Evolutionary conservation across 176 grass and related monocot genomes (phyloP), one percentile per base, ranked within the genome.

Genomic region (Phoenix dactylifera): DNA sequence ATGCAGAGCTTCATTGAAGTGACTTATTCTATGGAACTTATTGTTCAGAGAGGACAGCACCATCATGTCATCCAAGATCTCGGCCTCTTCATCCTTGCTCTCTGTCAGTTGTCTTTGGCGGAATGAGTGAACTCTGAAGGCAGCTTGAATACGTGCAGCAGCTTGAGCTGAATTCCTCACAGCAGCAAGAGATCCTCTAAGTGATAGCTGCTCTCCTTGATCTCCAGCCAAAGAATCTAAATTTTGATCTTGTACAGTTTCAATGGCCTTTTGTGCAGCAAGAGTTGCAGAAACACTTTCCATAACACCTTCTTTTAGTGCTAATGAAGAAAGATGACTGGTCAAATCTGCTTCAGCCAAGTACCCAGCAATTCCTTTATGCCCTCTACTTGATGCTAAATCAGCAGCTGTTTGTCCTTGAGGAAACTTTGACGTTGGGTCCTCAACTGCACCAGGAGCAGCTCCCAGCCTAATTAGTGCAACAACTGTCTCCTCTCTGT

Each of bases 291-390:
- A 77, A 62, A 75, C 77, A 75, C 74, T 59, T 7, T 60, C 56
- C 72, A 73, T 74, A 52, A 51, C 73, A 51, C 73, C 54, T 60
- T 86, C 79, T 66, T 84, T 89, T 50, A 86, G 56, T 39, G 75
- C 74, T 53, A 95, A 67, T 17, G 60, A 82, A 25, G 81, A 82
- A 71, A 84, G 86, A 80, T 84, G 86, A 55, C 86, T 95, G 15
- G 86, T 95, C 71, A 95, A 82, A 80, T 79, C 78, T 57, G 76
- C 84, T 51, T 95, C 86, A n/a, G 83, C 86, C 58, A 95, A 79
- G 71, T 86, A 95, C 54, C 83, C 90, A 53, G 83, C 82, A 59
- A 95, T 89, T 67, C 86, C 86, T 72, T 76, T 95, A 55, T 86
- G 74, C 17, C 90, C 83, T 72, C 88, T 85, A 68, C 22, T 64